Evolutionary conservation across 768 basidiomycete species (phyloP).

Genomic region (Mycena belliarum): DNA sequence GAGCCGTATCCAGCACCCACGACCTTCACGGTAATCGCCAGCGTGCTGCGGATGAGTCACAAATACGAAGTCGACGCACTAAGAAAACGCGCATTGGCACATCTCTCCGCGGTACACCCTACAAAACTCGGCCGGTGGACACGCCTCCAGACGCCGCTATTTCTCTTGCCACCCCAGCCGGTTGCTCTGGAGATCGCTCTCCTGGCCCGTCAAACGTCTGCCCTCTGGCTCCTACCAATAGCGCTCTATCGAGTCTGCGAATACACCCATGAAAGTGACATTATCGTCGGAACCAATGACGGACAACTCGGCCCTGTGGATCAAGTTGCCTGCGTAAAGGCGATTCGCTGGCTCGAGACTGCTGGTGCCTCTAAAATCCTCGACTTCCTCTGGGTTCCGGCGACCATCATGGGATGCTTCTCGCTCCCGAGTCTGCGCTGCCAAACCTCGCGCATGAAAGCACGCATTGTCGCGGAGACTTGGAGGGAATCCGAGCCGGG

Average conservation of each 20-base stretch:
- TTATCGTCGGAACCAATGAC: not conserved
- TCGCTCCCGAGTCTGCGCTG: not conserved
- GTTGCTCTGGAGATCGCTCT: not conserved
- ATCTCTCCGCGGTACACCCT: not conserved
- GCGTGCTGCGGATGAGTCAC: constrained; percentile 6
- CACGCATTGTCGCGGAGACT: not conserved
- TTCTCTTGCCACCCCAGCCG: not conserved
- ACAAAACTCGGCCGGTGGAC: not conserved
- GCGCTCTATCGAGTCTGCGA: not conserved
- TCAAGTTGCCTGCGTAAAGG: not conserved
- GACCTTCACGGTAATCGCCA: not conserved
- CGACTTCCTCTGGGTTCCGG: not conserved
- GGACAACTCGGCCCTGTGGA: not conserved
- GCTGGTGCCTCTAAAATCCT: not conserved
- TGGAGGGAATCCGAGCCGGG: not conserved
- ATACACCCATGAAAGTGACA: not conserved
- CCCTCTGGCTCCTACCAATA: not conserved
- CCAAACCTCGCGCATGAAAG: not conserved
- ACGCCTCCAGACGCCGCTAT: fast-evolving
- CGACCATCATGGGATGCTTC: not conserved
- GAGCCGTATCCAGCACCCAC: not conserved
- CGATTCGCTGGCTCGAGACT: not conserved
- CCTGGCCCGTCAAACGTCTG: not conserved
- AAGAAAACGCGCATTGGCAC: constrained; percentile 1
- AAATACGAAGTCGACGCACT: constrained; percentile 11